Evolutionary conservation across 1,139 yeast genomes (phyloP), one percentile per base, ranked within the genome.

Genomic region (Yamadazyma jaroonii): DNA sequence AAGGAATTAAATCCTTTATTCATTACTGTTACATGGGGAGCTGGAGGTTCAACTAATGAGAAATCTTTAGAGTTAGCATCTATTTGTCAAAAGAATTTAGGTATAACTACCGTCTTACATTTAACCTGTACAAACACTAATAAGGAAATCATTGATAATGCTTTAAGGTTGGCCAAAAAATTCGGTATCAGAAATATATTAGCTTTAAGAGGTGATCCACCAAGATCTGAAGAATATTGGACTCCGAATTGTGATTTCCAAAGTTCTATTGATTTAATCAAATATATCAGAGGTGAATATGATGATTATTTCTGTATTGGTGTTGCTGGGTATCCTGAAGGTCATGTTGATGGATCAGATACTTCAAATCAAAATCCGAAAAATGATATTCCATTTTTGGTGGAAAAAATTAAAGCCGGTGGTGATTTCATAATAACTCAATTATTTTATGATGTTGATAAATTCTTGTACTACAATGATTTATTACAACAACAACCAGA

Each of bases 11-110:
- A 89, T 39, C 97, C 97, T 3, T 64, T 84, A 17, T 94, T 92
- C 58, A 82, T 90, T 37, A 87, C 96, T 2, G 84, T 94, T 9
- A 94, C 99, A 0, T 92, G 98, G 97, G 98, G 98, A 22, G 97
- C 98, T 7, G 97, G 97, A 28, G 98, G 98, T 2, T 81, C 95
- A 3, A 89, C 97, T 4, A 81, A 94, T 37, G 84, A 79, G 39
- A 89, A 88, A 62, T 85, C 97, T 0, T 63, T 92, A 43, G 94
- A 86, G 35, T 67, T 92, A 41, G 96, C 97, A 0, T 69, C 79
- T 13, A 74, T 87, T 3, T 84, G 95, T 52, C 88, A 84, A 52
- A 69, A 76, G 36, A 86, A 83, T 37, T 69, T 89, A 41, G 87
- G 86, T 2, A 65, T 90, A 21, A 87, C 96, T 9, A 88, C 96